Evolutionary conservation across 192 early-diverging fungal genomes (phyloP).

Genomic region (Neocallimastix lanati): DNA sequence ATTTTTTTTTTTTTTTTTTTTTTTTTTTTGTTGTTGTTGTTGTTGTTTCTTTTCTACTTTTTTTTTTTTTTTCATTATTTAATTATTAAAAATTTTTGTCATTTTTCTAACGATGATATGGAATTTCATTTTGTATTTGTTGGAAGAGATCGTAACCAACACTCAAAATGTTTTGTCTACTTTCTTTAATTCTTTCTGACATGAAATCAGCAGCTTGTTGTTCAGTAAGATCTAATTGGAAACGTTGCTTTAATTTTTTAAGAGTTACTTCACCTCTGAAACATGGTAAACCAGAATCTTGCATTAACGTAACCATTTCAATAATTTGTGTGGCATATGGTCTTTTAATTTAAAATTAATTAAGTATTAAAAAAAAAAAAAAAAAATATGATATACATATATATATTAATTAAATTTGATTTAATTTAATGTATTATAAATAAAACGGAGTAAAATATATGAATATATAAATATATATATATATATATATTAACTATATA

Average conservation of each 20-base stretch:
- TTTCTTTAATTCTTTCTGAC: slow-evolving; percentile 68
- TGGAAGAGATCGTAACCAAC: neutral
- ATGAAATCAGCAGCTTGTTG: slow-evolving; percentile 89
- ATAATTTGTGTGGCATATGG: slow-evolving; percentile 85
- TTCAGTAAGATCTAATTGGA: slow-evolving; percentile 79
- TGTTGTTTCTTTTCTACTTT: too few relatives aligned
- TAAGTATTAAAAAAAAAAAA: slow-evolving; percentile 3
- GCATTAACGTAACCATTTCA: slow-evolving; percentile 76
- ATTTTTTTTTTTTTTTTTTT: too few relatives aligned
- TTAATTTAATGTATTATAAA: too few relatives aligned
- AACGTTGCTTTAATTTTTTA: slow-evolving; percentile 60
- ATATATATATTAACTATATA: too few relatives aligned
- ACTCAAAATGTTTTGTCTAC: slow-evolving; percentile 59
- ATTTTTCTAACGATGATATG: neutral
- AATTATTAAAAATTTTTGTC: too few relatives aligned
- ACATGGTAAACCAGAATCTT: slow-evolving; percentile 89
- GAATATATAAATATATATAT: too few relatives aligned
- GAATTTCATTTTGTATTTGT: neutral
- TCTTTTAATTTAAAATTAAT: slow-evolving; percentile 11
- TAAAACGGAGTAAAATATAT: too few relatives aligned
- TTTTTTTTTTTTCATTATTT: too few relatives aligned
- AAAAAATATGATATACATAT: too few relatives aligned
- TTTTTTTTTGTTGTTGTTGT: too few relatives aligned
- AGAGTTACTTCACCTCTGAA: slow-evolving; percentile 88
- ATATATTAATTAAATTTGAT: too few relatives aligned